These are phyloP conservation scores for Strobilomyces echinocephalus DNA, from an alignment of 768 basidiomycete genomes.

Conservation along the genomic window DNA sequence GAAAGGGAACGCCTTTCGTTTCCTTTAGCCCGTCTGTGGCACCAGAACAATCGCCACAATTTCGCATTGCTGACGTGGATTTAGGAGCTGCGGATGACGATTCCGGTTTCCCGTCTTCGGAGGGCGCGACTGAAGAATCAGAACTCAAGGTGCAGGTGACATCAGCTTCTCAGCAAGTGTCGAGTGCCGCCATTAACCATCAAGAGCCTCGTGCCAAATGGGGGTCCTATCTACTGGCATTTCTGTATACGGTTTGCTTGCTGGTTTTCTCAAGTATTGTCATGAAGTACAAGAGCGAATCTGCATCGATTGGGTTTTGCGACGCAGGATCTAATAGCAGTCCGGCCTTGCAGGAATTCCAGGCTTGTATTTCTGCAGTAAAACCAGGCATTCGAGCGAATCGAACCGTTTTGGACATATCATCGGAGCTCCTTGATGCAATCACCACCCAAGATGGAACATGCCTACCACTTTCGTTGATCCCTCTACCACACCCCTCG, in stretches of 20 bases:
- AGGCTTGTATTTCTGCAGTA: slow-evolving; percentile 41
- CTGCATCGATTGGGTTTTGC: slow-evolving; percentile 73
- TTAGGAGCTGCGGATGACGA: neutral
- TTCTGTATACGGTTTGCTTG: slow-evolving; percentile 38
- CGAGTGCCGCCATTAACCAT: slow-evolving; percentile 26
- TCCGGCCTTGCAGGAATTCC: slow-evolving; percentile 44
- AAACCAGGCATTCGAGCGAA: slow-evolving; percentile 57
- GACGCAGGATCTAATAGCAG: slow-evolving; percentile 62
- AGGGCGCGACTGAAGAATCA: slow-evolving; percentile 15
- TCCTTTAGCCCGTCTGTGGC: slow-evolving; percentile 14
- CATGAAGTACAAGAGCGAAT: slow-evolving; percentile 59
- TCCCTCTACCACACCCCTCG: slow-evolving; percentile 55
- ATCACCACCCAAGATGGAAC: slow-evolving; percentile 30
- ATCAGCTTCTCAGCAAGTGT: slow-evolving; percentile 37
- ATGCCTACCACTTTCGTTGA: slow-evolving; percentile 52
- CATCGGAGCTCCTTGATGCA: slow-evolving; percentile 24
- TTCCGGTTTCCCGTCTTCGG: slow-evolving; percentile 10
- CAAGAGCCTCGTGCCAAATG: slow-evolving; percentile 13
- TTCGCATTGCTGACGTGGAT: slow-evolving; percentile 3
- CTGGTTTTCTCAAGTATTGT: slow-evolving; percentile 33
- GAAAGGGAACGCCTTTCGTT: slow-evolving; percentile 9
- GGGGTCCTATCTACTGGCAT: slow-evolving; percentile 34
- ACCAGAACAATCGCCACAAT: slow-evolving; percentile 8
- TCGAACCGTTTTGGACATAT: slow-evolving; percentile 40
- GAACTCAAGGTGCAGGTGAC: slow-evolving; percentile 23